These are phyloP conservation scores for Trametes sp. DNA, from an alignment of 1,284 basidiomycete genomes.

Conservation along the genomic window DNA sequence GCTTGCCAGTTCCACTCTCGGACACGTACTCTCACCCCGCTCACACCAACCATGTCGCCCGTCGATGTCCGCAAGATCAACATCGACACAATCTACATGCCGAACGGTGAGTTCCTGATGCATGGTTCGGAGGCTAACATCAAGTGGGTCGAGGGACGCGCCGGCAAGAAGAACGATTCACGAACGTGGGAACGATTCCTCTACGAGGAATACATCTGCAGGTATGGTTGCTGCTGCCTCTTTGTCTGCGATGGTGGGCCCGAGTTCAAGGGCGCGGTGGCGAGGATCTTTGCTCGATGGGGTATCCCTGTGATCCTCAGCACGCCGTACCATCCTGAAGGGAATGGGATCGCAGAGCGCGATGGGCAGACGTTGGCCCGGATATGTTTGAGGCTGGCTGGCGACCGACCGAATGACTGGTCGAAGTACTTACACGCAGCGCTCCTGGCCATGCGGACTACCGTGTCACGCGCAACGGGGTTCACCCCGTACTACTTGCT, in stretches of 20 bases:
- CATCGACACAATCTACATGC: no score
- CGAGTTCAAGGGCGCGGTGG: background rate
- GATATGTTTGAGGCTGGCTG: slow-evolving; percentile 35
- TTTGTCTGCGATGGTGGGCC: background rate
- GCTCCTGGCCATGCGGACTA: slow-evolving; percentile 36
- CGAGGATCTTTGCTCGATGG: background rate
- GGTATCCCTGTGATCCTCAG: slow-evolving; percentile 33
- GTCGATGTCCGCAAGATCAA: no score
- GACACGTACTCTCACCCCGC: slow-evolving; percentile 32
- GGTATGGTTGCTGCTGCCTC: no score
- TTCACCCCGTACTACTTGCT: slow-evolving; percentile 45
- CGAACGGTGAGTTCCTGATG: no score
- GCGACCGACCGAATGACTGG: slow-evolving; percentile 33
- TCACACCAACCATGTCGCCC: background rate
- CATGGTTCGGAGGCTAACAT: no score
- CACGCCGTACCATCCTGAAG: slow-evolving; percentile 43
- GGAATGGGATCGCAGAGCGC: slow-evolving; percentile 43
- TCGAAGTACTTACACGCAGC: slow-evolving; percentile 30
- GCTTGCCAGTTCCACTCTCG: slow-evolving; percentile 38
- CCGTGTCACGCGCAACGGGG: slow-evolving; percentile 37
- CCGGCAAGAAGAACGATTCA: no score
- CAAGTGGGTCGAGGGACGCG: no score
- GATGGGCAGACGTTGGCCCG: slow-evolving; percentile 36
- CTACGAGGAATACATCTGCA: background rate
- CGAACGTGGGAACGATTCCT: no score